Percentiles rank a stretch among this genome's conserved stretches.
Evolutionary conservation across 169 alveolate species (phyloP).

Genomic region (Cryptosporidium ubiquitum): DNA sequence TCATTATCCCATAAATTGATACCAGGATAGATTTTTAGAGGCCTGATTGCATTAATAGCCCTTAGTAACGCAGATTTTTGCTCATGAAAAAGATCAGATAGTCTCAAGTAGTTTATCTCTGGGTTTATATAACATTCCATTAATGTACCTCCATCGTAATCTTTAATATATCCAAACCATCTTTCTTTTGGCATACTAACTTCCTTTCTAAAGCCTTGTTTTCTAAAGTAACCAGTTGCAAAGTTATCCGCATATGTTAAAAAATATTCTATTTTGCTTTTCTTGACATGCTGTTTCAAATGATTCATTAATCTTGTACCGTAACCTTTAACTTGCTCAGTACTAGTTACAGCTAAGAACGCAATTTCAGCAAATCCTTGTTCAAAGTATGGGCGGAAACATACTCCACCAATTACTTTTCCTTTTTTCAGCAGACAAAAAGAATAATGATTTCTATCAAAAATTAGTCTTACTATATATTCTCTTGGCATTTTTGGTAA

Average conservation of each 20-base stretch:
- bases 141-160: constrained; percentile 99
- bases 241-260: constrained; percentile 96
- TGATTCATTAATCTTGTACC: constrained; percentile 98
- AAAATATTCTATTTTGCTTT: constrained; percentile 92
- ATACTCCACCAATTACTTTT: constrained; percentile 97
- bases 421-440: constrained; percentile 92
- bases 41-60: constrained; percentile 86
- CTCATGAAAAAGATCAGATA: constrained; percentile 90
- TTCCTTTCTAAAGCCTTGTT: constrained; percentile 96
- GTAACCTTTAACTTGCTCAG: constrained; percentile 97
- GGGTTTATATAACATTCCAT: constrained; percentile 97
- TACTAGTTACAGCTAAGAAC: constrained; percentile 97
- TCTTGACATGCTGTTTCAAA: constrained; percentile 94
- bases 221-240: constrained; percentile 97
- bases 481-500: constrained; percentile 99
- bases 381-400: constrained; percentile 91
- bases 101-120: constrained; percentile 91
- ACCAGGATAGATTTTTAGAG: constrained; percentile 87
- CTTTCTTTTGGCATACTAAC: constrained; percentile 94
- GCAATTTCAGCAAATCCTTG: constrained; percentile 98
- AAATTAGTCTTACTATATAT: constrained; percentile 95
- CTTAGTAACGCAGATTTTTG: constrained; percentile 89
- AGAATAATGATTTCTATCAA: constrained; percentile 96
- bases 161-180: constrained; percentile 98
- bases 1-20: constrained; percentile 80